Evolutionary conservation across 75 land plant species (phyloP).

Genomic region (Pinus albicaulis): DNA sequence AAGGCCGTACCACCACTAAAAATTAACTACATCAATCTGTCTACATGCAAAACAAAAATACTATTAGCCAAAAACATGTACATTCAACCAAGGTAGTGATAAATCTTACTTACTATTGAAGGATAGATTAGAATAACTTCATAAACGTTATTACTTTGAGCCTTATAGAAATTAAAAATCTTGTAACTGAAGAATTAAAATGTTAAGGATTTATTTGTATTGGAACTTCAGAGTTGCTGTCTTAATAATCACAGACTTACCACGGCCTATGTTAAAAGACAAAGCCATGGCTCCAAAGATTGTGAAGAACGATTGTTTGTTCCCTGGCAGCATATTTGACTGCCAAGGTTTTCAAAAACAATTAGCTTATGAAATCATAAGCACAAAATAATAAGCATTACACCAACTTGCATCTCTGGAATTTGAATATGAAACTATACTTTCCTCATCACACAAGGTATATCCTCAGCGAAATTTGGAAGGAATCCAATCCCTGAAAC

Average conservation of each 20-base stretch:
- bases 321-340: background rate
- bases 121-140: background rate
- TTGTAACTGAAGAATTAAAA: background rate
- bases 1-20: constrained; percentile 43
- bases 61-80: background rate
- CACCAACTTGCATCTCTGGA: background rate
- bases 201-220: background rate
- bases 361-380: background rate
- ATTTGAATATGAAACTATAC: background rate
- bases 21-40: constrained; percentile 28
- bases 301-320: background rate
- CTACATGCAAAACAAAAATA: background rate
- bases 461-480: too few species aligned
- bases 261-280: background rate
- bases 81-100: background rate
- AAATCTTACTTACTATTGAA: background rate
- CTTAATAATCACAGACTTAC: background rate
- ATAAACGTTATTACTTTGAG: background rate
- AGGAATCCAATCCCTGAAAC: too few species aligned
- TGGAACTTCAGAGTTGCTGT: background rate
- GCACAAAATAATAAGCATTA: background rate
- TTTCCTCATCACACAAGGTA: too few species aligned
- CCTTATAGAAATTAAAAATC: background rate
- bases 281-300: background rate
- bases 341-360: background rate